phyloP scores from a whole-genome alignment of 78 protist genomes.

The Cavenderia fasciculata region DNA sequence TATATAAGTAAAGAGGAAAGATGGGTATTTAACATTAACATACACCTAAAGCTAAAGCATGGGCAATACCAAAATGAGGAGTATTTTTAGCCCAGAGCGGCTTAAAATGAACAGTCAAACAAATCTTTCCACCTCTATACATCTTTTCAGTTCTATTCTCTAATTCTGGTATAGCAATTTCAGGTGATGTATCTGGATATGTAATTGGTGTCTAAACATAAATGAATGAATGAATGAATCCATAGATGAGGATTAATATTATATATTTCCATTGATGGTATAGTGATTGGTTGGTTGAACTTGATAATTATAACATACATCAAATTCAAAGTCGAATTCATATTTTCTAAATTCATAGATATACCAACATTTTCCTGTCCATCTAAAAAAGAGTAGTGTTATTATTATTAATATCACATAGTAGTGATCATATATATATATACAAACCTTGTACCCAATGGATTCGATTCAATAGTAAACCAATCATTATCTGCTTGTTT shows the following conservation, averaged over 20 bases:
- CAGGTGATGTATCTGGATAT: conserved; percentile 95
- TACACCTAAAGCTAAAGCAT: conserved; percentile 97
- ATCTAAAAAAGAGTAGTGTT: neutral
- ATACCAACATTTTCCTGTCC: conserved; percentile 93
- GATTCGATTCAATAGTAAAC: conserved; percentile 92
- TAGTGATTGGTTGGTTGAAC: neutral
- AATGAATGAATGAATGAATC: neutral
- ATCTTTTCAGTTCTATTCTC: conserved; percentile 87
- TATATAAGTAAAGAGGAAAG: neutral
- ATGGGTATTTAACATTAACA: neutral
- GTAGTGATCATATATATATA: neutral
- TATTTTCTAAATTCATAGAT: conserved; percentile 87
- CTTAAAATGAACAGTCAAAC: conserved; percentile 95
- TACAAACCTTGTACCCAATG: conserved; percentile 83
- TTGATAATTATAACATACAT: conserved; percentile 64
- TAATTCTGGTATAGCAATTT: conserved; percentile 95
- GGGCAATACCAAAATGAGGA: conserved; percentile 98
- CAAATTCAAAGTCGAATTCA: conserved; percentile 96
- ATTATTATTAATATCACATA: neutral
- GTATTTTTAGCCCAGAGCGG: conserved; percentile 97
- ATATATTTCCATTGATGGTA: neutral
- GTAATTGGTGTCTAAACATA: conserved; percentile 90
- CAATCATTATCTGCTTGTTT: conserved; percentile 93
- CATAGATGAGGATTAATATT: neutral
- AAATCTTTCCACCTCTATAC: conserved; percentile 97